Base-by-base conservation (phyloP, 2,329 filamentous ascomycete genomes). In the Calonectria crousiana region DNA sequence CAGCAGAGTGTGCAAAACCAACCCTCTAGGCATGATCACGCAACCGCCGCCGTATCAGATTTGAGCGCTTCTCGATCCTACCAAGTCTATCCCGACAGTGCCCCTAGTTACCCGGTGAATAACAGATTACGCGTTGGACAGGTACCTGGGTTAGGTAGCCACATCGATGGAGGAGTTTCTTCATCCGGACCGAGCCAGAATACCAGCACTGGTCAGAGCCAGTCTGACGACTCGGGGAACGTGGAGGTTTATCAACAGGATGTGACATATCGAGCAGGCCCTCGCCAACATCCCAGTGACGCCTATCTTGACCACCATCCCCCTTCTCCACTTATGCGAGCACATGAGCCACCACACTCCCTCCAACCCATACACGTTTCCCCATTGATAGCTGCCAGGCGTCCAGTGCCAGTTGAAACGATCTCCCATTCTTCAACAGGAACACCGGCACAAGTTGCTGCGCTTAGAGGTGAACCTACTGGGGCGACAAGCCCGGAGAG, bases 331-430 rank as follows among this genome's bases (percentile, higher is more conserved):
- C 86, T 96, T 72, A 88, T 96, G 79, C 92, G 92, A 81, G 93
- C 92, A 78, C 93, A 95, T 82, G 93, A 96, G 79, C 90, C 92
- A 66, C 93, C 92, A 44, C 93, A 93, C 52, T 86, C 93, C 81
- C 94, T 94, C 67, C 94, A 67, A 49, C 94, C 95, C 68, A 92
- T 92, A 64, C 93, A 94, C 81, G 92, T 91, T 76, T 89, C 93
- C 83, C 87, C 89, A 76, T 82, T 93, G 85, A 86, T 90, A 78
- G 84, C 86, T 81, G 84, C 87, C 84, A 75, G 87, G 84, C 76
- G 76, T 58, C 76, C 70, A n/a, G 75, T 69, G 26, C 66, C 66
- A 20, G 72, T 41, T 52, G 74, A 75, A 78, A 34, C 72, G 67
- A n/a, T 67, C 9, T 78, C 78, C 18, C 74, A 75, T 52, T 78